Base-by-base conservation (phyloP, 371 early-diverging fungal genomes). In the Actinomortierella ambigua region DNA sequence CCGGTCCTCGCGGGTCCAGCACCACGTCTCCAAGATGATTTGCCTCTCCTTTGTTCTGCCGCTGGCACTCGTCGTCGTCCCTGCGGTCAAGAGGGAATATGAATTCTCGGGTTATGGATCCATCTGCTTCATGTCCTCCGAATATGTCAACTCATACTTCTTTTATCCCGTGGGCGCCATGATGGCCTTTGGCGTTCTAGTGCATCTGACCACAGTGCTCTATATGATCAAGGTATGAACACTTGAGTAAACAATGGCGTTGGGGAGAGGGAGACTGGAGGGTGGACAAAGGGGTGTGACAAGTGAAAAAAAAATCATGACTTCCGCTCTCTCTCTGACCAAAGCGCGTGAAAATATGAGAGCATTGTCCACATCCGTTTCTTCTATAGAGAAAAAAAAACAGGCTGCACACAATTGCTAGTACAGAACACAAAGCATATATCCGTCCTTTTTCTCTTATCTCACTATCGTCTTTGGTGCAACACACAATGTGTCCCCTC, bases 71-170 rank as follows among this genome's bases (percentile, higher is more conserved):
- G 61, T 67, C 13, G 1, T 73, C 39, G 67, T 67, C 11, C 63
- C 66, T 4, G 59, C 59, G 1, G 24, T 66, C 27, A 56, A 54
- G 13, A 52, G 48, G 43, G 50, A 67, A 54, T 60, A 66, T 14
- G 63, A 63, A 24, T 59, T 63, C 18, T 60, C 67, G 0, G 75
- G 75, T 0, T 66, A 66, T 29, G 75, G 75, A 0, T 60, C 75
- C 2, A 39, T 67, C 5, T 73, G 75, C 44, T 73, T 73, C 54
- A 61, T 73, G 42, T 60, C 59, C 17, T 20, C 67, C 5, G 22
- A 58, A 11, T 52, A 53, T n/a, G 59, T 67, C 3, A 63, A 59
- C 27, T 34, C 60, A 0, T 66, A 46, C 42, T 73, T 73, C 28
- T 73, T 73, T 29, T 67, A 59, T 2, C 75, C 75, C 0, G 42